These are phyloP conservation scores for Septoria petroselini DNA, from an alignment of 2,329 filamentous ascomycete genomes.

Conservation along the genomic window DNA sequence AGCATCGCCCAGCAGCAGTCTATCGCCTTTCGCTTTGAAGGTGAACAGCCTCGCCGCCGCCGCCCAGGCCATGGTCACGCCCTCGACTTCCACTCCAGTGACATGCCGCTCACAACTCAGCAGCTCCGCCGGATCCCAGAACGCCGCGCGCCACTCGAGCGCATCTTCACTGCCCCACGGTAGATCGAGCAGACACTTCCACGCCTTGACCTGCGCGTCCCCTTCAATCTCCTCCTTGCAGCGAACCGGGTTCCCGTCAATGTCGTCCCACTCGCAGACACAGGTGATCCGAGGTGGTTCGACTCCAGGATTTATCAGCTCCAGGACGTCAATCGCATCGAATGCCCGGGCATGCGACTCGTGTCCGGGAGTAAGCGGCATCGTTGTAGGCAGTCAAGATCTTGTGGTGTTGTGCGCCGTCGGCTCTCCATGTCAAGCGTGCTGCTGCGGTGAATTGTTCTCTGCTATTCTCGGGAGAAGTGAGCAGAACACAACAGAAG, in stretches of 20 bases:
- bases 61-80: conserved; percentile 10
- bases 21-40: conserved; percentile 1
- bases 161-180: conserved; percentile 9
- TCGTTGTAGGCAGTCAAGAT: neutral
- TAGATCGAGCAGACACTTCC: conserved; percentile 3
- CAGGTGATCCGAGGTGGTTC: conserved; percentile 7
- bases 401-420: neutral
- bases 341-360: neutral
- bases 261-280: conserved; percentile 3
- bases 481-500: too few species aligned
- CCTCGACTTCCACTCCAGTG: neutral
- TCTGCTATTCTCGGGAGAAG: too few species aligned
- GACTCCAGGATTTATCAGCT: conserved; percentile 5
- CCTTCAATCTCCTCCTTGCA: conserved; percentile 7
- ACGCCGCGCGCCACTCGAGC: conserved; percentile 1
- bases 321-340: conserved; percentile 3
- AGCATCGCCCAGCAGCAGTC: conserved; percentile 3
- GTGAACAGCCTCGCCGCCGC: conserved; percentile 1
- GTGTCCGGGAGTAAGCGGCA: neutral
- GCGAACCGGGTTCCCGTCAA: neutral
- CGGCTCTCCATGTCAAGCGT: conserved; percentile 9
- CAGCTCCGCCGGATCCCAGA: conserved; percentile 2
- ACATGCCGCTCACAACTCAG: conserved; percentile 6
- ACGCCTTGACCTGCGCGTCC: conserved; percentile 4
- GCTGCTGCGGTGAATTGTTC: neutral